Conservation (phyloP, 768 basidiomycete genomes). For the Boletus subparvulus region DNA sequence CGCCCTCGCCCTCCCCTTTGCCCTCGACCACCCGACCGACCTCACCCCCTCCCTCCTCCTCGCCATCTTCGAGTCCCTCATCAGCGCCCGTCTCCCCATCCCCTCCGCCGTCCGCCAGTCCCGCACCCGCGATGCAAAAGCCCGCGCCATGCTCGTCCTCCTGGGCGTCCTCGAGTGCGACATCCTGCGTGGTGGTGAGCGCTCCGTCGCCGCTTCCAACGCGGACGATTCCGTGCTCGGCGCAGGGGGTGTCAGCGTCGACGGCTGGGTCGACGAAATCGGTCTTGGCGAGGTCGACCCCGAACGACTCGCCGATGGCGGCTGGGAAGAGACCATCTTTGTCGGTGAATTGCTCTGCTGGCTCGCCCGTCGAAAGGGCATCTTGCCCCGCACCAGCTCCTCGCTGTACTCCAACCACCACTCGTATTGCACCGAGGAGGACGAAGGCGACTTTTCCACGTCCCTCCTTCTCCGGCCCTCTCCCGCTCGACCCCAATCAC, state of each 20-base stretch:
- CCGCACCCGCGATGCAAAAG: conserved; percentile 40
- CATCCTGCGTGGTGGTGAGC: conserved; percentile 47
- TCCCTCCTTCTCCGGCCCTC: conserved; percentile 30
- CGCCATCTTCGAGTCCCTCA: conserved; percentile 63
- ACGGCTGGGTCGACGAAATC: conserved; percentile 46
- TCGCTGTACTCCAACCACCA: conserved; percentile 20
- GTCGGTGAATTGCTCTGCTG: conserved; percentile 69
- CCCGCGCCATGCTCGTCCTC: conserved; percentile 72
- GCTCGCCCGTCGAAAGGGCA: conserved; percentile 52
- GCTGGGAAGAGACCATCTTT: conserved; percentile 64
- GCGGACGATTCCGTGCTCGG: conserved; percentile 31
- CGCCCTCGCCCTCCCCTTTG: conserved; percentile 45
- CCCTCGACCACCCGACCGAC: conserved; percentile 52
- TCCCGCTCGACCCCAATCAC: conserved; percentile 1
- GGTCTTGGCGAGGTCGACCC: conserved; percentile 69
- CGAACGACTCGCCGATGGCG: conserved; percentile 58
- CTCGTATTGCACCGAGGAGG: conserved; percentile 22
- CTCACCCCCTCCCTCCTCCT: conserved; percentile 73
- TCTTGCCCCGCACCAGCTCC: conserved; percentile 20
- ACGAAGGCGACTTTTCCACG: conserved; percentile 19
- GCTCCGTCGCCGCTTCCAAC: conserved; percentile 8
- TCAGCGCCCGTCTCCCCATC: conserved; percentile 54
- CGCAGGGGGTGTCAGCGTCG: conserved; percentile 28
- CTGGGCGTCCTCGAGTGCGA: conserved; percentile 72
- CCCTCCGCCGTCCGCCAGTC: conserved; percentile 34